Percentiles rank a stretch among this genome's conserved stretches.
Conservation (phyloP, 2,329 filamentous ascomycete species). For the Talaromyces rugulosus region DNA sequence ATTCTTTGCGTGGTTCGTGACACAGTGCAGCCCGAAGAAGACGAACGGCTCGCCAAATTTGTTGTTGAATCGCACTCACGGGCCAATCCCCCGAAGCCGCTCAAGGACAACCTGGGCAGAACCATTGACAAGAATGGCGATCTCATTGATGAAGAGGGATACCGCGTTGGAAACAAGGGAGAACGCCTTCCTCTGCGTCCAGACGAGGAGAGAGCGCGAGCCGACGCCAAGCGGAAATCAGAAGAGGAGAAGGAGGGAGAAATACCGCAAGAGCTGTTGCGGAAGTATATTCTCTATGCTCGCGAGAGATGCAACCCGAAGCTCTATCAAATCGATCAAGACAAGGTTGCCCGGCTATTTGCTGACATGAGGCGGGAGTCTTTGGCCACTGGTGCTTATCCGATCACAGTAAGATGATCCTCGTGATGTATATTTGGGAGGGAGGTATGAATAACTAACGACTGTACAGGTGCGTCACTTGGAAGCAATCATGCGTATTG, state of each 20-base stretch:
- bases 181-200: slow-evolving; percentile 25
- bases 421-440: background rate
- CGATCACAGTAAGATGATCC: slow-evolving; percentile 74
- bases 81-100: slow-evolving; percentile 67
- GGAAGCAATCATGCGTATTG: slow-evolving; percentile 94
- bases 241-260: slow-evolving; percentile 59
- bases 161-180: slow-evolving; percentile 44
- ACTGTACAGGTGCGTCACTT: slow-evolving; percentile 77
- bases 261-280: slow-evolving; percentile 82
- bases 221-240: slow-evolving; percentile 37
- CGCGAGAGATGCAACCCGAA: slow-evolving; percentile 85
- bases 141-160: slow-evolving; percentile 60
- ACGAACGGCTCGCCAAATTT: slow-evolving; percentile 89
- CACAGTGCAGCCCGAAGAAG: slow-evolving; percentile 85
- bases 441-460: slow-evolving; percentile 14
- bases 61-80: slow-evolving; percentile 92
- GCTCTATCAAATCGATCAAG: slow-evolving; percentile 94
- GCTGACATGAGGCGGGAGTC: slow-evolving; percentile 94
- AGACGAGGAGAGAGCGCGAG: slow-evolving; percentile 44
- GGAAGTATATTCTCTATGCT: slow-evolving; percentile 96
- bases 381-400: slow-evolving; percentile 90
- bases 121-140: slow-evolving; percentile 42
- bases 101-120: slow-evolving; percentile 41
- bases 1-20: slow-evolving; percentile 95
- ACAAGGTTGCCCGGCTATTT: slow-evolving; percentile 91